A percentile compares a stretch with the other conserved stretches of the same genome.
These are phyloP conservation scores for Nicotiana undulata DNA, from an alignment of 257 asterid species.

Conservation along the genomic window DNA sequence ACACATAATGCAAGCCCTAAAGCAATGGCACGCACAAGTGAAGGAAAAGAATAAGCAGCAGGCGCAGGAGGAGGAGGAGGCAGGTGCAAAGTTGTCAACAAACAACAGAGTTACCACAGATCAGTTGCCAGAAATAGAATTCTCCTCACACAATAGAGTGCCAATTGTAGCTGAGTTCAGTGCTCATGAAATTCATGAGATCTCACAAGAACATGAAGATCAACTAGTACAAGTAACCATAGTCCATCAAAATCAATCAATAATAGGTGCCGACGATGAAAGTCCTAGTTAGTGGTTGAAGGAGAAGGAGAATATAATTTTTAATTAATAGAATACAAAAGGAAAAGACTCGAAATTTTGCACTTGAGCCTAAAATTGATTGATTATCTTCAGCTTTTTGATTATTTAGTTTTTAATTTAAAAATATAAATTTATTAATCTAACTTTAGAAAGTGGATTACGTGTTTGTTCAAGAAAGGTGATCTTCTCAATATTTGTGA, in stretches of 20 bases:
- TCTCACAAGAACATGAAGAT: not conserved
- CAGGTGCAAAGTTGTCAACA: too few relatives aligned
- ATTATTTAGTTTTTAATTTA: too few relatives aligned
- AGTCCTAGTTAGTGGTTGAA: too few relatives aligned
- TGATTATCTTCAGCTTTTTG: too few relatives aligned
- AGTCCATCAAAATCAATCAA: not conserved
- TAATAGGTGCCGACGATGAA: not conserved
- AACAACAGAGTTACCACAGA: too few relatives aligned
- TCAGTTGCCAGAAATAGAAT: too few relatives aligned
- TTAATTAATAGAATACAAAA: too few relatives aligned
- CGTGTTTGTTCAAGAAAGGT: too few relatives aligned
- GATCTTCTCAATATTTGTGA: too few relatives aligned
- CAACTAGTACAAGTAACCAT: not conserved
- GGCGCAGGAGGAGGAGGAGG: not conserved
- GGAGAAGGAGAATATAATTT: not conserved
- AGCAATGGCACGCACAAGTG: constrained; percentile 52
- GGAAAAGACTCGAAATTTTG: not conserved
- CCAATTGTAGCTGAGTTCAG: not conserved
- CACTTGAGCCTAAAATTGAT: not conserved
- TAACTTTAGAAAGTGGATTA: too few relatives aligned
- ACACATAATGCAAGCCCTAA: constrained; percentile 43
- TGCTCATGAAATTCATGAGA: not conserved
- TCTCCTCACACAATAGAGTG: too few relatives aligned
- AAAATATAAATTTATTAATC: too few relatives aligned
- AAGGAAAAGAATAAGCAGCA: constrained; percentile 30